A percentile compares a stretch with the other conserved stretches of the same genome.
Evolutionary conservation across 768 basidiomycete genomes (phyloP).

Genomic region (Psilocybe azurescens): DNA sequence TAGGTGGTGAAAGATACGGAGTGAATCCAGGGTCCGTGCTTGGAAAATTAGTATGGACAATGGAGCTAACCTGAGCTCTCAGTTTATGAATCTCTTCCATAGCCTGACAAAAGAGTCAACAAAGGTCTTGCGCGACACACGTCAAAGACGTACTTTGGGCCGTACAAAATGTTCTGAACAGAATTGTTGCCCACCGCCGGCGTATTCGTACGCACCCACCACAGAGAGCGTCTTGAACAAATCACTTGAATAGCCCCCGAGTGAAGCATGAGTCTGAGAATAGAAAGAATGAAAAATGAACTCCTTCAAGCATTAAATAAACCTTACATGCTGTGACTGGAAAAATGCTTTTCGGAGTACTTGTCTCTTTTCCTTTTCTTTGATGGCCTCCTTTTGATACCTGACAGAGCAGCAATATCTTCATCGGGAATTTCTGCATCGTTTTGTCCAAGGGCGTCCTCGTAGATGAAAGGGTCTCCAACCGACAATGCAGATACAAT

Average conservation of each 20-base stretch:
- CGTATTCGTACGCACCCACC: slow-evolving; percentile 96
- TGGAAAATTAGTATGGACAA: slow-evolving; percentile 82
- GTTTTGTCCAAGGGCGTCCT: slow-evolving; percentile 63
- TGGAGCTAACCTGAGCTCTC: slow-evolving; percentile 84
- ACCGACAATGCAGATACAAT: slow-evolving; percentile 92
- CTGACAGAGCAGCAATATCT: slow-evolving; percentile 37
- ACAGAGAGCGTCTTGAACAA: slow-evolving; percentile 88
- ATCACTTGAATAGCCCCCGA: slow-evolving; percentile 86
- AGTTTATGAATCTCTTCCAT: slow-evolving; percentile 99
- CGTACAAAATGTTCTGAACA: slow-evolving; percentile 91
- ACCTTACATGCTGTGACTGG: slow-evolving; percentile 72
- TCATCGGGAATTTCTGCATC: slow-evolving; percentile 43
- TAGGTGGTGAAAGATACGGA: slow-evolving; percentile 77
- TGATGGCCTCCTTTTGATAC: slow-evolving; percentile 53
- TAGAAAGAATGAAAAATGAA: neutral
- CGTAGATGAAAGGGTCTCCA: slow-evolving; percentile 94
- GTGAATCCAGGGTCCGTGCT: slow-evolving; percentile 62
- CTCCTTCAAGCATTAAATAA: neutral
- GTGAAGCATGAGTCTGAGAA: slow-evolving; percentile 70
- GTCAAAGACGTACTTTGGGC: slow-evolving; percentile 64
- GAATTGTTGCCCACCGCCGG: slow-evolving; percentile 79
- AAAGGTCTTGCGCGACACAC: neutral
- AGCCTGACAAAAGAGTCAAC: slow-evolving; percentile 55
- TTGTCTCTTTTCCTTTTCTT: slow-evolving; percentile 62
- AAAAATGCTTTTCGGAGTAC: slow-evolving; percentile 80